Conservation (phyloP, 352 stramenopile species). For the Phytophthora megakarya region DNA sequence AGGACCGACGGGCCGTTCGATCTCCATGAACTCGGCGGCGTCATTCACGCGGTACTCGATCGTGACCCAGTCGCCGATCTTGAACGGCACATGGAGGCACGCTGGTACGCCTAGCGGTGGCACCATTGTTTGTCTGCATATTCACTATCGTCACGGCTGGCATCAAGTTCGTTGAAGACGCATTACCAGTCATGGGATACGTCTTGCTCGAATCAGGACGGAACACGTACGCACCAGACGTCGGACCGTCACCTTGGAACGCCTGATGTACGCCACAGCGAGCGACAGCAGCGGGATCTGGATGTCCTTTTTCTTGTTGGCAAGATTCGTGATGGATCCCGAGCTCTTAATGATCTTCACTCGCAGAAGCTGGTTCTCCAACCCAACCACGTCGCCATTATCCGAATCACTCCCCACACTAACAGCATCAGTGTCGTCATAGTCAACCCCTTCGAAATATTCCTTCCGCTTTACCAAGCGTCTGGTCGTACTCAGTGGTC, state of each 20-base stretch:
- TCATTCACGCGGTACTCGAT: slow-evolving; percentile 91
- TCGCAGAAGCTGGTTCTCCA: slow-evolving; percentile 69
- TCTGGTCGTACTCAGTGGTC: slow-evolving; percentile 51
- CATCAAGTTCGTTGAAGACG: slow-evolving; percentile 2
- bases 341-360: slow-evolving; percentile 57
- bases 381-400: slow-evolving; percentile 38
- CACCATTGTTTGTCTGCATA: slow-evolving; percentile 39
- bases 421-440: not conserved
- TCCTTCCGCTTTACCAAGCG: slow-evolving; percentile 63
- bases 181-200: slow-evolving; percentile 39
- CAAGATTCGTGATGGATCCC: slow-evolving; percentile 60
- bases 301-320: slow-evolving; percentile 77
- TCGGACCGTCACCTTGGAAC: slow-evolving; percentile 63
- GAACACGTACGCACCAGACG: slow-evolving; percentile 98
- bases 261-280: slow-evolving; percentile 65
- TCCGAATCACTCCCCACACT: not conserved
- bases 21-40: slow-evolving; percentile 88
- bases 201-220: slow-evolving; percentile 84
- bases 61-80: slow-evolving; percentile 88
- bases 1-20: slow-evolving; percentile 93
- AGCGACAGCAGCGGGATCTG: slow-evolving; percentile 55
- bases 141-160: slow-evolving; percentile 50
- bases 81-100: slow-evolving; percentile 71
- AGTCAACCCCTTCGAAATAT: too few species aligned
- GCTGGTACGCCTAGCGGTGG: slow-evolving; percentile 6